phyloP scores from a whole-genome alignment of 2,329 filamentous ascomycete species.

The Neofusicoccum sp. region DNA sequence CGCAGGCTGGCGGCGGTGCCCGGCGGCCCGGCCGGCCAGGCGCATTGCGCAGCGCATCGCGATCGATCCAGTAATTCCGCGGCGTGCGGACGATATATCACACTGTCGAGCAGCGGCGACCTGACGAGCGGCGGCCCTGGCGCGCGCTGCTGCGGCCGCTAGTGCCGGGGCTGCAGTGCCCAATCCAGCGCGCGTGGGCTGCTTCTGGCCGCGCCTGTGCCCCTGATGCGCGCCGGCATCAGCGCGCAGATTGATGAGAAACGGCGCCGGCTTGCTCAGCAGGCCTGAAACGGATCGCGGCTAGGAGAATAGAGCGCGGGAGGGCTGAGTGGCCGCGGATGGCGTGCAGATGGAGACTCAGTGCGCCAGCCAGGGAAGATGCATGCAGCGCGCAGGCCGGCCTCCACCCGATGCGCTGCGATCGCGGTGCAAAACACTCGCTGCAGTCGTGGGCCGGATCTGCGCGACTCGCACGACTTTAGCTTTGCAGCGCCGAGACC shows the following conservation, averaged over 20 bases:
- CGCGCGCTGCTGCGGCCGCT: not conserved
- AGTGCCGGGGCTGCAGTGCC: constrained; percentile 11
- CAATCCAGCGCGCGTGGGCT: not conserved
- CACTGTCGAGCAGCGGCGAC: not conserved
- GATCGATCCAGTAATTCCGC: constrained; percentile 10
- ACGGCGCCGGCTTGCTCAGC: not conserved
- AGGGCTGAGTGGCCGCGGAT: not conserved
- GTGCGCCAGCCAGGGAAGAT: not conserved
- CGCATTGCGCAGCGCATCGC: not conserved
- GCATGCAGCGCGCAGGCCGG: constrained; percentile 1
- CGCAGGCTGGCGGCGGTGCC: no score
- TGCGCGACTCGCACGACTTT: not conserved
- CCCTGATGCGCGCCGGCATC: constrained; percentile 15
- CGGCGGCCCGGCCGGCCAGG: no score
- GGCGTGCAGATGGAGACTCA: not conserved
- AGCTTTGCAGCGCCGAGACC: not conserved
- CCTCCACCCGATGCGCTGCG: constrained; percentile 8
- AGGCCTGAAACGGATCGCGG: constrained; percentile 11
- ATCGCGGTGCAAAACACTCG: not conserved
- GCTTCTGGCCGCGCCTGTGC: constrained; percentile 12
- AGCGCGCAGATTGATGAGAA: constrained; percentile 11
- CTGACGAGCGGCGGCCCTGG: not conserved
- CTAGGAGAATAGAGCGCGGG: not conserved
- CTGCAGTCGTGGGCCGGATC: not conserved
- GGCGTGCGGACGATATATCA: not conserved